Percentiles rank a stretch among this genome's conserved stretches.
These are phyloP conservation scores for Calonectria hawksworthii DNA, from an alignment of 2,329 filamentous ascomycete genomes.

Conservation along the genomic window DNA sequence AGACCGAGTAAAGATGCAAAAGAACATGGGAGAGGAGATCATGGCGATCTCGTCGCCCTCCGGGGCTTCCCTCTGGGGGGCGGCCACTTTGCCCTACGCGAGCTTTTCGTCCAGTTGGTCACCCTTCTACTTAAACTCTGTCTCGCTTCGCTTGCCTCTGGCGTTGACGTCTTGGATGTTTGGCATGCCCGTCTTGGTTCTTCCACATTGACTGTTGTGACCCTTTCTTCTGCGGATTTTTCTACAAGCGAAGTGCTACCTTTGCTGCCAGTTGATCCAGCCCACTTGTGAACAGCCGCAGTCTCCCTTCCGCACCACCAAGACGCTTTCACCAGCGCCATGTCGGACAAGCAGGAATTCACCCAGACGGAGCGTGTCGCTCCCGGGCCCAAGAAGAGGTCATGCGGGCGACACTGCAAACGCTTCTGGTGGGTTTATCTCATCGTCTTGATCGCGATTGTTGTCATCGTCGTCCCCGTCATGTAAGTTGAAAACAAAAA, in stretches of 20 bases:
- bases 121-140: slow-evolving; percentile 42
- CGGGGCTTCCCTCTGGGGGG: slow-evolving; percentile 12
- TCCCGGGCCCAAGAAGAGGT: slow-evolving; percentile 53
- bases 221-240: slow-evolving; percentile 5
- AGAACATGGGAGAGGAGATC: slow-evolving; percentile 39
- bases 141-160: slow-evolving; percentile 33
- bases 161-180: slow-evolving; percentile 17
- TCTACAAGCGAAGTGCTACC: neutral
- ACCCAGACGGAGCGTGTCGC: slow-evolving; percentile 52
- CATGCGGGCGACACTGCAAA: slow-evolving; percentile 62
- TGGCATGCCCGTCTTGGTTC: slow-evolving; percentile 14
- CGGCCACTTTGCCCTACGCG: slow-evolving; percentile 25
- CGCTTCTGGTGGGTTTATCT: slow-evolving; percentile 75
- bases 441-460: slow-evolving; percentile 62
- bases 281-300: neutral
- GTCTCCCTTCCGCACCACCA: neutral
- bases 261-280: neutral
- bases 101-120: slow-evolving; percentile 4
- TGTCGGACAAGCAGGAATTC: slow-evolving; percentile 56
- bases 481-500: slow-evolving; percentile 64
- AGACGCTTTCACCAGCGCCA: slow-evolving; percentile 34
- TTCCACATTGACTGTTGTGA: slow-evolving; percentile 20
- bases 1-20: slow-evolving; percentile 45
- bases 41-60: slow-evolving; percentile 42
- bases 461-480: slow-evolving; percentile 69